Percentiles rank a stretch among this genome's conserved stretches.
These are phyloP conservation scores for Colletotrichum sublineola DNA, from an alignment of 2,329 filamentous ascomycete genomes.

Conservation along the genomic window DNA sequence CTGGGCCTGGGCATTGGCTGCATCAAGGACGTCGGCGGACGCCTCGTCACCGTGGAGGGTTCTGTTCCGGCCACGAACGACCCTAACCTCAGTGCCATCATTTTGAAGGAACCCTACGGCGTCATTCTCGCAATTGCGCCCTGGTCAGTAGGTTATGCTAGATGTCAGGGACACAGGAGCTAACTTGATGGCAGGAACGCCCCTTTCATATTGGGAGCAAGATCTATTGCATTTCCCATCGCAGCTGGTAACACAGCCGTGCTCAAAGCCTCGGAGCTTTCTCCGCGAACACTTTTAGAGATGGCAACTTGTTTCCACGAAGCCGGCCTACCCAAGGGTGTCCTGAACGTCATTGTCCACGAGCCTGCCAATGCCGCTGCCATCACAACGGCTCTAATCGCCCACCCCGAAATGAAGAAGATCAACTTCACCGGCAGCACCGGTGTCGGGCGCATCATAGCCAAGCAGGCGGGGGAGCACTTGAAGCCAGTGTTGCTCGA, in stretches of 20 bases:
- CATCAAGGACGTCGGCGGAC: slow-evolving; percentile 55
- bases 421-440: slow-evolving; percentile 90
- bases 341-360: slow-evolving; percentile 78
- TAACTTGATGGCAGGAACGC: slow-evolving; percentile 63
- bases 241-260: slow-evolving; percentile 84
- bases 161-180: neutral
- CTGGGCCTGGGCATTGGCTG: slow-evolving; percentile 50
- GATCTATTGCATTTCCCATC: slow-evolving; percentile 72
- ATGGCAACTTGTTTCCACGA: slow-evolving; percentile 75
- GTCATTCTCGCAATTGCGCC: slow-evolving; percentile 85
- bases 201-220: slow-evolving; percentile 66
- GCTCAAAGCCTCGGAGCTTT: slow-evolving; percentile 78
- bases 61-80: slow-evolving; percentile 51
- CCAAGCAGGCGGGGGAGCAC: slow-evolving; percentile 75
- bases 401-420: slow-evolving; percentile 77
- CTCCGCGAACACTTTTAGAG: slow-evolving; percentile 73
- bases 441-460: slow-evolving; percentile 79
- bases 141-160: slow-evolving; percentile 67
- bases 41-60: slow-evolving; percentile 51
- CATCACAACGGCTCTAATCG: slow-evolving; percentile 77
- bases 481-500: slow-evolving; percentile 87
- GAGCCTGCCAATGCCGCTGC: slow-evolving; percentile 75
- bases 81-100: slow-evolving; percentile 66
- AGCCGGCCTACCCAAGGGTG: slow-evolving; percentile 82
- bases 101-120: slow-evolving; percentile 80